Base-by-base conservation (phyloP, 2,329 filamentous ascomycete species). In the Trichoderma harzianum region DNA sequence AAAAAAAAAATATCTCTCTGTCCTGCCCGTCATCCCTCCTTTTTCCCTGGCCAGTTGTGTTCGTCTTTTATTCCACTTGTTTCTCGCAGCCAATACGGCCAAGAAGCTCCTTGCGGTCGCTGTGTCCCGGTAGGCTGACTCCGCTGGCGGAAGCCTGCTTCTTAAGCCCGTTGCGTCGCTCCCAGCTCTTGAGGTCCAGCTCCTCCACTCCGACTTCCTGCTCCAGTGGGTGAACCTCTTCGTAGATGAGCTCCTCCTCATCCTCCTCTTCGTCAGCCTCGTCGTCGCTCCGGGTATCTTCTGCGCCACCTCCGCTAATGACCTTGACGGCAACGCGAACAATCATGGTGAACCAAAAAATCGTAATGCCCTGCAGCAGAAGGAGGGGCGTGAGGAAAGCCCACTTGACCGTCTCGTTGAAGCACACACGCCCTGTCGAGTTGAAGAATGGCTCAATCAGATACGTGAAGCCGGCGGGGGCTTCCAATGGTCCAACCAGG, bases 341-440 rank as follows among this genome's bases (percentile, higher is more conserved):
- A 75, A 98, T 97, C 90, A 97, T 92, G 74, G 86, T 87, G 78
- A 98, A 97, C 96, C 96, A 98, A 73, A 93, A 86, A 43, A 97
- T 84, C 36, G 93, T 94, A 68, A 99, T 87, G 26, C 86, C 84
- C 81, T 98, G 94, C 26, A 99, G 86, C 47, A 91, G 87, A 14
- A 97, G 84, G 3, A 99, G 89, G 51, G 93, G 87, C 11, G 87
- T 85, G 18, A 98, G 84, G 83, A 98, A 98, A 14, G 86, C 85
- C 87, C 89, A 92, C 77, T 91, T 91, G 77, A 98, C 89, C 12
- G 86, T 87, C 26, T 89, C 81, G 76, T 93, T 93, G 86, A 91
- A 97, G 86, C 94, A 97, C 61, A 98, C 88, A 1, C 89, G 85
- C 21, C 93, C 93, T 30, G 90, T 86, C 10, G 91, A 86, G 79